Percentiles rank a stretch among this genome's conserved stretches.
Evolutionary conservation across 208 protist species (phyloP).

Genomic region (Leishmania gerbilli): DNA sequence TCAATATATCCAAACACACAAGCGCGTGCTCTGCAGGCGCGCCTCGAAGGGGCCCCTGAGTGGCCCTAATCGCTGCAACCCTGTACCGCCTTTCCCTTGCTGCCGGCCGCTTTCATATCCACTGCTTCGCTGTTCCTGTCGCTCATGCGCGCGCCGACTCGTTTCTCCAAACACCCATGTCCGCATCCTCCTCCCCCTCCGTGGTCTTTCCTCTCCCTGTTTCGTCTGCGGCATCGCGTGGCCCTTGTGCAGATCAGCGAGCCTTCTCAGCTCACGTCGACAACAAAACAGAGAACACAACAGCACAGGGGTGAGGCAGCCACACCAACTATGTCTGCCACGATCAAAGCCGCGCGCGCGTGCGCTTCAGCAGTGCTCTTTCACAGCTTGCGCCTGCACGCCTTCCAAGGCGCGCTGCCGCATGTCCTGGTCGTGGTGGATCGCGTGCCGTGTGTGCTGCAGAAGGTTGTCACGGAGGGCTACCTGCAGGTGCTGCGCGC

Average conservation of each 20-base stretch:
- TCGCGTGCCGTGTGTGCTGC: conserved; percentile 52
- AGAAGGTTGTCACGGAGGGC: conserved; percentile 77
- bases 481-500: conserved; percentile 68
- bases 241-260: not conserved
- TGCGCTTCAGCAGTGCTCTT: conserved; percentile 79
- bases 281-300: not conserved
- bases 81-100: not conserved
- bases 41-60: not conserved
- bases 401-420: conserved; percentile 68
- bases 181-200: not conserved
- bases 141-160: not conserved
- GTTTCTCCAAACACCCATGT: not conserved
- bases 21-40: not conserved
- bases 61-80: not conserved
- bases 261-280: not conserved
- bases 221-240: not conserved
- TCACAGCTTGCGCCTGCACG: conserved; percentile 66
- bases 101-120: not conserved
- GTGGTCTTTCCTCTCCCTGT: not conserved
- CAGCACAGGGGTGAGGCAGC: not conserved
- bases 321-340: conserved; percentile 23
- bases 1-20: not conserved
- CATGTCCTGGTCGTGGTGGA: conserved; percentile 85
- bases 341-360: conserved; percentile 55
- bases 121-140: not conserved